Evolutionary conservation across 2,329 filamentous ascomycete genomes (phyloP).

Genomic region (Exophiala viscosa): DNA sequence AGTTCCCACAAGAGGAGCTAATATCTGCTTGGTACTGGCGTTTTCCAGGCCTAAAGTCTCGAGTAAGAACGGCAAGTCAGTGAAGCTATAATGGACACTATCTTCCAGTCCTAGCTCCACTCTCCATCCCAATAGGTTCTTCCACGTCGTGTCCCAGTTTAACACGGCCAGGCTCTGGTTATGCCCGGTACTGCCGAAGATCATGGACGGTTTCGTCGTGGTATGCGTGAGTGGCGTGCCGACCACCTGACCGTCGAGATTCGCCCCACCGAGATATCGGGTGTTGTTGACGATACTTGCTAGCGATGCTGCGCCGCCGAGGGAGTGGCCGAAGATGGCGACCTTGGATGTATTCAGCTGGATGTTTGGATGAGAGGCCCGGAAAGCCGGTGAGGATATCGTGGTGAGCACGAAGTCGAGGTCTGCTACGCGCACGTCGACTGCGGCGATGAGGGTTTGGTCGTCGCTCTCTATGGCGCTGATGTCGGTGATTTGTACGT

Average conservation of each 20-base stretch:
- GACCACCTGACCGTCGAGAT: neutral
- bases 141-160: neutral
- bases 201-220: neutral
- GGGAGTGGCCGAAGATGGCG: neutral
- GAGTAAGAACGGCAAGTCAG: neutral
- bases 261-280: neutral
- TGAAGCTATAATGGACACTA: neutral
- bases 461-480: neutral
- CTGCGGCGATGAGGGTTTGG: neutral
- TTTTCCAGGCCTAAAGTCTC: neutral
- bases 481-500: neutral
- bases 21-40: neutral
- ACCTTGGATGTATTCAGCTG: neutral
- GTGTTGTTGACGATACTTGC: neutral
- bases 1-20: neutral
- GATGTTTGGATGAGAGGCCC: neutral
- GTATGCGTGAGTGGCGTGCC: neutral
- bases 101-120: neutral
- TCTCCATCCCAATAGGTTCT: neutral
- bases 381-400: neutral
- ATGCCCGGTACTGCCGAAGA: neutral
- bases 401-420: neutral
- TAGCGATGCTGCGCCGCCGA: neutral
- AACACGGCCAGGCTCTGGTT: neutral
- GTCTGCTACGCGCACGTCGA: neutral